Conservation (phyloP, 192 early-diverging fungal species). For the Backusella mclennaniae region DNA sequence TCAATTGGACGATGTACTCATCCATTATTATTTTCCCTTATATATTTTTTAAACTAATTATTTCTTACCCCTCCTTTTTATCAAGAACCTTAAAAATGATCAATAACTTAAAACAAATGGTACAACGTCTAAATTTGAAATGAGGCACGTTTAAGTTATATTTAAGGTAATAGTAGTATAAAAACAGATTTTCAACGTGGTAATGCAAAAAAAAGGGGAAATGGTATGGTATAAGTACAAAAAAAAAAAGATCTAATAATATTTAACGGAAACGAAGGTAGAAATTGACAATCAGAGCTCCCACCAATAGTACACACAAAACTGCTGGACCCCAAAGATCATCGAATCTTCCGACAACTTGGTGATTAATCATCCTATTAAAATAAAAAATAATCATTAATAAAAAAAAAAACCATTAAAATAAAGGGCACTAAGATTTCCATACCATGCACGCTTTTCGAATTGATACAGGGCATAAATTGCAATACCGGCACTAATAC, state of each 20-base stretch:
- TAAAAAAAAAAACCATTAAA: neutral
- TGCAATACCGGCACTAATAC: slow-evolving; percentile 24
- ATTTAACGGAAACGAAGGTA: slow-evolving; percentile 26
- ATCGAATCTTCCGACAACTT: slow-evolving; percentile 65
- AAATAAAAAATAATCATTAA: neutral
- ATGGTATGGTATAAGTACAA: neutral
- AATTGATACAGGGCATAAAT: slow-evolving; percentile 32
- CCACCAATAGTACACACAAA: slow-evolving; percentile 65
- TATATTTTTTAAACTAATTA: neutral
- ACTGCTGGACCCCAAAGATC: slow-evolving; percentile 73
- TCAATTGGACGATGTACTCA: neutral
- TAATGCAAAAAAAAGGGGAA: neutral
- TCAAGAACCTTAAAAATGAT: neutral
- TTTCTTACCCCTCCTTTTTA: neutral
- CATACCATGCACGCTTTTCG: slow-evolving; percentile 33
- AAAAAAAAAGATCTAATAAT: neutral
- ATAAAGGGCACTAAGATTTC: slow-evolving; percentile 6
- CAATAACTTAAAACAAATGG: neutral
- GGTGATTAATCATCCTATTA: slow-evolving; percentile 37
- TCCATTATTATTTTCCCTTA: neutral
- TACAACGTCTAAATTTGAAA: neutral
- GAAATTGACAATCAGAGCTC: slow-evolving; percentile 49
- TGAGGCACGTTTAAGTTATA: neutral
- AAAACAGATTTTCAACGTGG: neutral
- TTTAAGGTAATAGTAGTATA: neutral